Conservation (phyloP, 2,329 filamentous ascomycete species). For the Periconia macrospinosa region DNA sequence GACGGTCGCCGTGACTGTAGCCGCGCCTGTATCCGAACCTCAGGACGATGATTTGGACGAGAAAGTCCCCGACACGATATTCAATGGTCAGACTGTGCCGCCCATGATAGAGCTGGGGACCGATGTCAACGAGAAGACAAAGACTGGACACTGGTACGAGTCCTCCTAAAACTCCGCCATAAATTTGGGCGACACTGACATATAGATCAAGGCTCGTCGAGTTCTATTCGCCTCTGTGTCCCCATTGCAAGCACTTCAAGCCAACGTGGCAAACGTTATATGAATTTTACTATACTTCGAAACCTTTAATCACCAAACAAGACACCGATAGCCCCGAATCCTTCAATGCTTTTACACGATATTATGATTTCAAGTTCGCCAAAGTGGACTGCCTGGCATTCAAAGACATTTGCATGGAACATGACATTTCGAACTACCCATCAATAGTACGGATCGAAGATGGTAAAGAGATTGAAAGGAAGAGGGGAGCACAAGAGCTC, state of each 20-base stretch:
- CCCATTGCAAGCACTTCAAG: constrained; percentile 77
- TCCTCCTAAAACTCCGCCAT: too few species aligned
- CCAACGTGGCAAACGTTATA: constrained; percentile 90
- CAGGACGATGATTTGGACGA: constrained; percentile 30
- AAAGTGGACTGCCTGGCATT: constrained; percentile 83
- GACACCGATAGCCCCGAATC: constrained; percentile 45
- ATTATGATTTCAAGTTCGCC: constrained; percentile 88
- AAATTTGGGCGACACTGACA: not conserved
- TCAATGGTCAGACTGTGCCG: constrained; percentile 69
- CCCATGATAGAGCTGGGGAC: constrained; percentile 63
- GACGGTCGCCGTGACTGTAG: constrained; percentile 33
- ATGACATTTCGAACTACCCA: constrained; percentile 72
- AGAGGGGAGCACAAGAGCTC: constrained; percentile 70
- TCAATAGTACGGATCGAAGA: constrained; percentile 80
- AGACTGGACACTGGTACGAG: constrained; percentile 68
- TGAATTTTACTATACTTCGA: constrained; percentile 92
- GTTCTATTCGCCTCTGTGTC: constrained; percentile 56
- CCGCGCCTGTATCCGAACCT: constrained; percentile 16
- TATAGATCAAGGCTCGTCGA: constrained; percentile 46
- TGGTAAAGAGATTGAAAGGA: constrained; percentile 66
- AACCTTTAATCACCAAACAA: constrained; percentile 56
- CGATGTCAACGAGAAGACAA: constrained; percentile 60
- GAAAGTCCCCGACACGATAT: constrained; percentile 54
- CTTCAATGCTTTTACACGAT: constrained; percentile 72
- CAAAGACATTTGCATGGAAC: constrained; percentile 71